phyloP scores from a whole-genome alignment of 2,329 filamentous ascomycete genomes.

The Colletotrichum gloeosporioides region DNA sequence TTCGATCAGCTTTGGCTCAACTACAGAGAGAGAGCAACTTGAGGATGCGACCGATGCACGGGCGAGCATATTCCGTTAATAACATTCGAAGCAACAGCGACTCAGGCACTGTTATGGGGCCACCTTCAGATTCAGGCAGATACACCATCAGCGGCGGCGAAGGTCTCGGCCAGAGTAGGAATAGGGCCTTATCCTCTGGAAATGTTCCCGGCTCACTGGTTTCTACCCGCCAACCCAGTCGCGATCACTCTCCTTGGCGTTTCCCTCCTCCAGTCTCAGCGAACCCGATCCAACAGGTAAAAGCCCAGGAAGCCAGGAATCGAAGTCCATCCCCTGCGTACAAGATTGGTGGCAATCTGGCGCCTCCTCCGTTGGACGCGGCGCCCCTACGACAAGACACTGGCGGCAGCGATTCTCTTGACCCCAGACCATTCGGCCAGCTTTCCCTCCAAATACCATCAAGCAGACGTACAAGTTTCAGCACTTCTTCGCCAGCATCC shows the following conservation, averaged over 20 bases:
- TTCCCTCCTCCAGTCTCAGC: constrained; percentile 4
- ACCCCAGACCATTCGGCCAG: constrained; percentile 14
- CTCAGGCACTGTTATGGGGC: not conserved
- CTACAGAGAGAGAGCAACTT: constrained; percentile 82
- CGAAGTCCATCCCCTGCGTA: constrained; percentile 36
- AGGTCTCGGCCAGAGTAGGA: constrained; percentile 29
- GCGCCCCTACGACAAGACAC: constrained; percentile 3
- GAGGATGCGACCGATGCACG: constrained; percentile 70
- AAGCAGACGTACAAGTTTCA: constrained; percentile 45
- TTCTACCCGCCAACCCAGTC: constrained; percentile 3
- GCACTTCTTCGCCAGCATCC: constrained; percentile 55
- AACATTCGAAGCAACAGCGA: constrained; percentile 21
- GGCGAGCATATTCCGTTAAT: constrained; percentile 57
- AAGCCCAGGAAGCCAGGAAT: constrained; percentile 23
- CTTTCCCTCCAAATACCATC: constrained; percentile 56
- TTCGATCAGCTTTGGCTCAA: constrained; percentile 87
- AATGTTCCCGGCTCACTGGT: constrained; percentile 34
- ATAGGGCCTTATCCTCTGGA: constrained; percentile 54
- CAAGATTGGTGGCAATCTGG: constrained; percentile 45
- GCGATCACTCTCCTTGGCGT: constrained; percentile 14
- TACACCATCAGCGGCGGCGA: constrained; percentile 18
- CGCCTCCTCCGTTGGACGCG: constrained; percentile 41
- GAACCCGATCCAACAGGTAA: constrained; percentile 5
- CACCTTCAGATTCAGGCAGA: constrained; percentile 11
- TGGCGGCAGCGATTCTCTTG: not conserved